Evolutionary conservation across 306 rosid genomes (phyloP), one percentile per base, ranked within the genome.

Genomic region (Cicer chorassanicum): DNA sequence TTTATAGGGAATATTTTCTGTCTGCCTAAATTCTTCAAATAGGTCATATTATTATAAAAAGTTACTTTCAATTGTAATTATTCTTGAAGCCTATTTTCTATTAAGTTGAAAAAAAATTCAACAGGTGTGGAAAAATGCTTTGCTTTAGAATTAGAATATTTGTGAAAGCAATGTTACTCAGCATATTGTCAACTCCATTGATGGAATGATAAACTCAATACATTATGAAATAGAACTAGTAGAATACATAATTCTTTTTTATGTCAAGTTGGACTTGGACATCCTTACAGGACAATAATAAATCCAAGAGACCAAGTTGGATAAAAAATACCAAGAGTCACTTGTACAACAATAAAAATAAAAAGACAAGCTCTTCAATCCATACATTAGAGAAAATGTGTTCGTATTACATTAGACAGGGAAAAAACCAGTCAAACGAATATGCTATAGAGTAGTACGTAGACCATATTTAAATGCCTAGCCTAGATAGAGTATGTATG

Each of bases 371-470:
- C 24, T 66, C 68, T 62, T 59, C 7, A 65, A 53, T 72, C 54
- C 78, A 61, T 21, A 38, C 46, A 1, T 43, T 16, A 49, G 46
- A 59, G 54, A 43, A 49, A 61, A 6, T 43, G 18, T 45, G 54
- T 57, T 67, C 69, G 49, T 56, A 55, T 85, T 84, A 90, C 79
- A 85, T 85, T 84, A 90, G 79, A 85, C 61, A 3, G 99, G 99
- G 80, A 95, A 84, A 76, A 65, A 73, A 82, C 99, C 98, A 0
- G 97, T 89, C 63, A 68, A 55, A 70, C 57, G 88, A 74, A 95
- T 92, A 86, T 95, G 99, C 3, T 72, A n/a, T n/a, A n/a, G n/a
- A n/a, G n/a, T n/a, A n/a, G n/a, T n/a, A n/a, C n/a, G n/a, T n/a
- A 95, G 77, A 49, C 99, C 98, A 60, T 89, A 90, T 73, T 77